Percentiles rank a stretch among this genome's conserved stretches.
Conservation (phyloP, 2,329 filamentous ascomycete species). For the Didymella pinodella region DNA sequence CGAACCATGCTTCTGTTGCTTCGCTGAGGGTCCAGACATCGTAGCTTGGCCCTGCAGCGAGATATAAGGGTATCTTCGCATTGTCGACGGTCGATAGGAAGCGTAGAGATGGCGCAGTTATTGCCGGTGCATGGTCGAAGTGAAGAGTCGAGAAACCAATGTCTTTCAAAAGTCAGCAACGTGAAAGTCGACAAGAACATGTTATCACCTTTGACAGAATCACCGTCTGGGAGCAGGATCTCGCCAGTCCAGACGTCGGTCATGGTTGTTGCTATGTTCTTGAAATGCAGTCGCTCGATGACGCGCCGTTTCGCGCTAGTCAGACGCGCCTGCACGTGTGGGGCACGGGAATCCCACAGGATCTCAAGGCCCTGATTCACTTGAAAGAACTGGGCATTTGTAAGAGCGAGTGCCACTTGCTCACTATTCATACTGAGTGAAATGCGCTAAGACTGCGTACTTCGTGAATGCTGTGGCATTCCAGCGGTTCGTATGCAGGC, state of each 20-base stretch:
- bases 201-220: constrained; percentile 35
- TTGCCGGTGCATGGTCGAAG: constrained; percentile 24
- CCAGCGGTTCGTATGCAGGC: too few relatives aligned
- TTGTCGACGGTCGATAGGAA: constrained; percentile 54
- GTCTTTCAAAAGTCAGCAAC: constrained; percentile 29
- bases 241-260: constrained; percentile 47
- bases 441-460: too few relatives aligned
- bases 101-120: constrained; percentile 33
- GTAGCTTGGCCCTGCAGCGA: constrained; percentile 49
- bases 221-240: constrained; percentile 41
- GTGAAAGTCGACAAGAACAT: background rate
- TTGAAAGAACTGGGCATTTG: too few relatives aligned
- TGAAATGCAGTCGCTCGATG: constrained; percentile 2
- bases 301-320: constrained; percentile 15
- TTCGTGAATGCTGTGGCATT: too few relatives aligned
- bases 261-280: constrained; percentile 29
- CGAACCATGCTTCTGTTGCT: constrained; percentile 53
- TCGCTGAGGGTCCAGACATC: constrained; percentile 49
- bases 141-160: constrained; percentile 39
- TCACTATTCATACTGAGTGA: too few relatives aligned
- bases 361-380: too few relatives aligned
- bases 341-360: background rate
- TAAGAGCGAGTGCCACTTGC: too few relatives aligned
- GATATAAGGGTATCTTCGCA: constrained; percentile 51
- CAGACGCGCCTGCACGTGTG: constrained; percentile 8